Percentiles rank a stretch among this genome's conserved stretches.
Evolutionary conservation across 371 early-diverging fungal species (phyloP).

Genomic region (Lichtheimia ramosa): DNA sequence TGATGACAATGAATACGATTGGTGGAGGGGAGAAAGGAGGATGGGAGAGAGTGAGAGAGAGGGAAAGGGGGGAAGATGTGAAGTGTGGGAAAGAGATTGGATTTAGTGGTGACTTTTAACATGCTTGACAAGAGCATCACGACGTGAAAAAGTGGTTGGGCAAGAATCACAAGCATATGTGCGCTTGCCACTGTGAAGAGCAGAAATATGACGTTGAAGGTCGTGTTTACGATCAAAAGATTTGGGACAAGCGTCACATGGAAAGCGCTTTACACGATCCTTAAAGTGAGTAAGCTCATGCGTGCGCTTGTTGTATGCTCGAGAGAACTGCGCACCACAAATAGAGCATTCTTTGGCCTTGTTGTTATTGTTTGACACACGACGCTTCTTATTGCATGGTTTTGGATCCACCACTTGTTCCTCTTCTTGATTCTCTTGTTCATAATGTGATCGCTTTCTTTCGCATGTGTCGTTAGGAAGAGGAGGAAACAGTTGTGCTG

Average conservation of each 20-base stretch:
- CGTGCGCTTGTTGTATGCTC: conserved; percentile 70
- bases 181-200: conserved; percentile 60
- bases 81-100: too few relatives aligned
- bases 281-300: conserved; percentile 75
- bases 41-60: too few relatives aligned
- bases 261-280: conserved; percentile 58
- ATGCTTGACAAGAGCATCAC: conserved; percentile 5
- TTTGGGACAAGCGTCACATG: conserved; percentile 54
- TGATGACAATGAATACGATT: too few relatives aligned
- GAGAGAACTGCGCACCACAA: conserved; percentile 60
- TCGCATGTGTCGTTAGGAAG: not conserved
- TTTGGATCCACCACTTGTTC: not conserved
- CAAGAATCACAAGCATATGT: conserved; percentile 54
- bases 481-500: conserved; percentile 2
- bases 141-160: conserved; percentile 57
- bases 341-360: conserved; percentile 33
- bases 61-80: too few relatives aligned
- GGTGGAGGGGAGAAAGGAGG: too few relatives aligned
- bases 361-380: not conserved
- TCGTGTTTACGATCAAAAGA: conserved; percentile 70
- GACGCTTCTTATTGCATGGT: not conserved
- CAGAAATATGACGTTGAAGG: conserved; percentile 68
- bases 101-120: not conserved
- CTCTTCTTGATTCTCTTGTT: not conserved
- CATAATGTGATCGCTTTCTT: not conserved